A percentile compares a stretch with the other conserved stretches of the same genome.
phyloP scores from a whole-genome alignment of 2,329 filamentous ascomycete genomes.

The Coniella lustricola region DNA sequence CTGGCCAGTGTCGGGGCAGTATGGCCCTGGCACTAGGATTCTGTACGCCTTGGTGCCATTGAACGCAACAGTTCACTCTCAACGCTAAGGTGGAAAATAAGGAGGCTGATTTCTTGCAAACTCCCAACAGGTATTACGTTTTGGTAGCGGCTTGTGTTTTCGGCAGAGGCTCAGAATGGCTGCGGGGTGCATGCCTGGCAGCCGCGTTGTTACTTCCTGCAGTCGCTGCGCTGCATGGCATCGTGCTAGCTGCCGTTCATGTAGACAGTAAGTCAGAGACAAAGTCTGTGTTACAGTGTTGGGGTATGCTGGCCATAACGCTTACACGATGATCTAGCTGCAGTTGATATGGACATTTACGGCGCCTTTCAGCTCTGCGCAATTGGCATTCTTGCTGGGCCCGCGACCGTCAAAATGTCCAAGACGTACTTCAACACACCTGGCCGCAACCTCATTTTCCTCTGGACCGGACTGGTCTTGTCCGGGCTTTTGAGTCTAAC shows the following conservation, averaged over 20 bases:
- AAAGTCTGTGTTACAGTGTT: background rate
- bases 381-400: slow-evolving; percentile 58
- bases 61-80: background rate
- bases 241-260: slow-evolving; percentile 54
- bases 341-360: slow-evolving; percentile 61
- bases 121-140: slow-evolving; percentile 49
- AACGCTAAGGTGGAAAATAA: too few species aligned
- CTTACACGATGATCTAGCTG: slow-evolving; percentile 33
- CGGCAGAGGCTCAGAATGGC: slow-evolving; percentile 54
- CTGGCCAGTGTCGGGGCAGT: slow-evolving; percentile 51
- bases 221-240: slow-evolving; percentile 56
- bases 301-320: too few species aligned
- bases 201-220: slow-evolving; percentile 57
- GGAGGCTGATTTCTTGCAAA: too few species aligned
- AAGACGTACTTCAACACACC: slow-evolving; percentile 57
- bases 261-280: slow-evolving; percentile 41
- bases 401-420: slow-evolving; percentile 54
- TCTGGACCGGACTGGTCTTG: slow-evolving; percentile 57
- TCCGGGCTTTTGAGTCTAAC: slow-evolving; percentile 54
- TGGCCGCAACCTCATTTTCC: slow-evolving; percentile 58
- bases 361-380: slow-evolving; percentile 62
- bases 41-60: slow-evolving; percentile 31
- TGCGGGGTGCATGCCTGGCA: slow-evolving; percentile 56
- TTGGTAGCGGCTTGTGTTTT: slow-evolving; percentile 57
- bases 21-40: slow-evolving; percentile 46